Conservation (phyloP, 1,284 basidiomycete species). For the Vanrija sp. region DNA sequence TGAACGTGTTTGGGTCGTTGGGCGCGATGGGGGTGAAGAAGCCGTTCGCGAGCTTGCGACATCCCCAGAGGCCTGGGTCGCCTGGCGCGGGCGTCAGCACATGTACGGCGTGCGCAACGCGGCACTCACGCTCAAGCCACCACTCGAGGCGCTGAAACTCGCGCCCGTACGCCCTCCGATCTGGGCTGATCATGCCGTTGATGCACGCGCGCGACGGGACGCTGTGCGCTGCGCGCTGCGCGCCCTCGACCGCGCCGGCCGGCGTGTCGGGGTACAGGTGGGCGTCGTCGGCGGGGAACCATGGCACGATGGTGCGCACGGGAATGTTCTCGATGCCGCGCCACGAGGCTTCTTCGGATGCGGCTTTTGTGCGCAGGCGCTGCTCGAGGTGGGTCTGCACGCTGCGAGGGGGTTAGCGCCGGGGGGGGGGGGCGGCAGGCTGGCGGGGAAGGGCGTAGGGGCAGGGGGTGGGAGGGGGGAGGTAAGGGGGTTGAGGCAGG, state of each 20-base stretch:
- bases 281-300: not conserved
- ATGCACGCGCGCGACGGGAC: not conserved
- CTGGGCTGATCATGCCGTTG: slow-evolving; percentile 2
- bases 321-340: not conserved
- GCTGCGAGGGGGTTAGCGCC: not conserved
- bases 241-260: too few relatives aligned
- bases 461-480: not conserved
- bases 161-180: not conserved
- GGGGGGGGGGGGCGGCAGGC: too few relatives aligned
- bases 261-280: not conserved
- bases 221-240: not conserved
- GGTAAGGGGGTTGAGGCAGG: not conserved
- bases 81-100: not conserved
- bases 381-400: not conserved
- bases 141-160: not conserved
- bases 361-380: not conserved
- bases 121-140: not conserved
- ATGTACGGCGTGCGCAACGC: too few relatives aligned
- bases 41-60: not conserved
- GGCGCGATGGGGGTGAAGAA: not conserved
- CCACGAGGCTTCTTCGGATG: not conserved
- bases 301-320: slow-evolving; percentile 1
- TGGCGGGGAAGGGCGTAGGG: not conserved
- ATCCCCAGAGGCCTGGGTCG: not conserved
- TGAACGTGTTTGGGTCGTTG: not conserved